Conservation (phyloP, 768 basidiomycete species). For the Omphalotus guepiniiformis region DNA sequence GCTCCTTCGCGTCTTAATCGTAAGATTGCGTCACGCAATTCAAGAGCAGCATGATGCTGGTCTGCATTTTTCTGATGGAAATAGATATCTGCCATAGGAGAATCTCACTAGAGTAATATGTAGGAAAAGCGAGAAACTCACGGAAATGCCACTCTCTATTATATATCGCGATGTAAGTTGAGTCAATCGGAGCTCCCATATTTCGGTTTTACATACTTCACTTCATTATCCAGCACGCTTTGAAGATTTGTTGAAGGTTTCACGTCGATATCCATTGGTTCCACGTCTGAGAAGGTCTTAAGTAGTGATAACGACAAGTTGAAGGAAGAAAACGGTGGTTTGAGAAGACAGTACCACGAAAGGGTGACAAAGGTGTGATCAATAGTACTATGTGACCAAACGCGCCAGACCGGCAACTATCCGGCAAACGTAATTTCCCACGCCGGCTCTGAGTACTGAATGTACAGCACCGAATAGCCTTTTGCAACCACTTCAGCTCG, state of each 20-base stretch:
- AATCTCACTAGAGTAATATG: slow-evolving; percentile 1
- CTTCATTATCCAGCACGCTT: slow-evolving; percentile 1
- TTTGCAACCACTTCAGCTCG: no score
- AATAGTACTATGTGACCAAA: no score
- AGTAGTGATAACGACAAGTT: no score
- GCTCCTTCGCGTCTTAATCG: slow-evolving; percentile 69
- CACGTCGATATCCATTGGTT: slow-evolving; percentile 1
- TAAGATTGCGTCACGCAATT: slow-evolving; percentile 68
- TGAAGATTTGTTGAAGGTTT: slow-evolving; percentile 4
- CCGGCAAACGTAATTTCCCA: no score
- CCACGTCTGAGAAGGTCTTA: no score
- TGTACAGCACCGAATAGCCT: no score
- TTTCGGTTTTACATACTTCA: slow-evolving; percentile 4
- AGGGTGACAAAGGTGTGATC: no score
- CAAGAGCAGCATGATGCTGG: slow-evolving; percentile 61
- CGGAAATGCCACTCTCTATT: slow-evolving; percentile 79
- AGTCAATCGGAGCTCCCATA: not conserved
- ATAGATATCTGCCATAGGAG: slow-evolving; percentile 61
- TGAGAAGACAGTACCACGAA: no score
- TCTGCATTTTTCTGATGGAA: slow-evolving; percentile 64
- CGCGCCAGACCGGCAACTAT: no score
- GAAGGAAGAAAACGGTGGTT: no score
- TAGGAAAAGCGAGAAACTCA: slow-evolving; percentile 27
- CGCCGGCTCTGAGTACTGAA: no score
- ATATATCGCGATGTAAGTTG: not conserved